Base-by-base conservation (phyloP, 1,139 yeast species). In the Zygosaccharomyces pseudobailii region DNA sequence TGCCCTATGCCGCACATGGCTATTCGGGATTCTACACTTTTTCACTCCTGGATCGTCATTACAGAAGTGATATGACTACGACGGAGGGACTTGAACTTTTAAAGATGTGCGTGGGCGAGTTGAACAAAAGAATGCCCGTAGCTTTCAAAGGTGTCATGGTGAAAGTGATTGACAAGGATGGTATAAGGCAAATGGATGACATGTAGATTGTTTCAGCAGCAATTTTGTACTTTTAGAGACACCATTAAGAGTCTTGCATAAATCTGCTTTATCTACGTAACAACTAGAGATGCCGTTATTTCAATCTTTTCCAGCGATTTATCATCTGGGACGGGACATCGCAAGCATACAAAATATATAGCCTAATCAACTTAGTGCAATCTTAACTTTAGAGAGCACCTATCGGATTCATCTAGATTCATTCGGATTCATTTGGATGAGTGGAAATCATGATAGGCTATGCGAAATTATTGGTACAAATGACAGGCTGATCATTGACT, bases 1-100 rank as follows among this genome's bases (percentile, higher is more conserved):
- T 92, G 50, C 97, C 98, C 20, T 92, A 94, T 64, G 97, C 95
- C 9, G 96, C 96, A 2, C 96, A 89, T 63, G 98, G 98, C 3
- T 92, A 94, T 63, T 96, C 98, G 31, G 95, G 95, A 3, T 94
- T 89, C 69, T 92, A 92, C 68, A 83, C 95, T 39, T 78, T 88
- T 66, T 87, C 98, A 3, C 73, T 92, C 54, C 76, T 94, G 59
- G 99, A 92, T 71, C 89, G 85, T 59, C 96, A 90, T 69, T 89
- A 90, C 70, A 78, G 84, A 63, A 78, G 82, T 41, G 94, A 83
- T 57, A 79, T 90, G 82, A 73, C 79, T 8, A 70, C 79, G 40
- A 89, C 83, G 30, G 94, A 89, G 51, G 99, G 97, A 1, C 65
- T 92, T 54, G 74, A 81, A 45, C 76, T 92, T 59, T 76, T 90